These are phyloP conservation scores for Sicyos baderoa DNA, from an alignment of 306 rosid genomes.

Conservation along the genomic window DNA sequence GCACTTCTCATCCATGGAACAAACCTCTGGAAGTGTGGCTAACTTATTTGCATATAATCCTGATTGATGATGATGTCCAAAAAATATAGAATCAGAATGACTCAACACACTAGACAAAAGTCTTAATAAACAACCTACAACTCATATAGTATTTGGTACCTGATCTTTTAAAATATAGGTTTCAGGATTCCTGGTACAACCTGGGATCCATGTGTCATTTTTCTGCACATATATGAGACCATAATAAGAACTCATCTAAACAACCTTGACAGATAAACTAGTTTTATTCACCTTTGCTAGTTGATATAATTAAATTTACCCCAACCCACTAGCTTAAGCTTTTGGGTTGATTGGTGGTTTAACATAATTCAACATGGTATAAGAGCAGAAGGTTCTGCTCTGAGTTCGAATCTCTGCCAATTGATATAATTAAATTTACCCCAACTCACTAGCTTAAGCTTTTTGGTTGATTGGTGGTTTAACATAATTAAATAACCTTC, in stretches of 20 bases:
- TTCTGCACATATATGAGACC: constrained; percentile 33
- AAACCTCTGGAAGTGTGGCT: background rate
- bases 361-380: too few relatives aligned
- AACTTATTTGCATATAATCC: background rate
- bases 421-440: too few relatives aligned
- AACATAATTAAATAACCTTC: too few relatives aligned
- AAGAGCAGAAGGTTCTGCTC: too few relatives aligned
- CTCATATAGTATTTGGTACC: constrained; percentile 25
- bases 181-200: constrained; percentile 74
- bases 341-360: too few relatives aligned
- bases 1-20: background rate
- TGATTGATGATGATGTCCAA: background rate
- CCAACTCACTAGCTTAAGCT: too few relatives aligned
- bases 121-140: background rate
- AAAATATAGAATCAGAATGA: background rate
- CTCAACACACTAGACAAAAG: background rate
- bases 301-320: too few relatives aligned
- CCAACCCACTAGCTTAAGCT: too few relatives aligned
- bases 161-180: constrained; percentile 63
- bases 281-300: constrained; percentile 42
- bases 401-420: too few relatives aligned
- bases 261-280: constrained; percentile 11
- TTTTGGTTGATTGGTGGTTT: too few relatives aligned
- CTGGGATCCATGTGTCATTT: constrained; percentile 56
- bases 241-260: constrained; percentile 18